phyloP scores from a whole-genome alignment of 2,329 filamentous ascomycete species.

The Sporothrix pallida region DNA sequence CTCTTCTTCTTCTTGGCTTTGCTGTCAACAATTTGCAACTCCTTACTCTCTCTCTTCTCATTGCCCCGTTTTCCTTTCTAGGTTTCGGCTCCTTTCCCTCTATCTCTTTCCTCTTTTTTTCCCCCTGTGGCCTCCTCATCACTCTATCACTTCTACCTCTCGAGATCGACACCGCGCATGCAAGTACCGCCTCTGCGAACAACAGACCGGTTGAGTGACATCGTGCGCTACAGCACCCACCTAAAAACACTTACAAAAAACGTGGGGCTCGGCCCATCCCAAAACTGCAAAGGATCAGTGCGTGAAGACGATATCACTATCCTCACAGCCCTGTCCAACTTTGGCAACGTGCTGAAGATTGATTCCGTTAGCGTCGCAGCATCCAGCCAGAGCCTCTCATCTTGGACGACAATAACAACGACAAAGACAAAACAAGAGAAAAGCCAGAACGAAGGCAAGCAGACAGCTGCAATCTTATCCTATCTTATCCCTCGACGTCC shows the following conservation, averaged over 20 bases:
- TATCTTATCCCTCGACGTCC: neutral
- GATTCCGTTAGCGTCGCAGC: neutral
- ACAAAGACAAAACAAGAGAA: neutral
- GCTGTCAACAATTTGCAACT: neutral
- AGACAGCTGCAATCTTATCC: too few relatives aligned
- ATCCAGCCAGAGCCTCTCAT: neutral
- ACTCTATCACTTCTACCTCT: neutral
- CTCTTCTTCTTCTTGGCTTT: neutral
- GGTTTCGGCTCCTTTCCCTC: too few relatives aligned
- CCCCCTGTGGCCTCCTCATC: neutral
- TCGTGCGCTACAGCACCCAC: slow-evolving; percentile 24
- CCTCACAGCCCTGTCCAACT: slow-evolving; percentile 16
- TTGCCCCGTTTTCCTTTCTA: neutral
- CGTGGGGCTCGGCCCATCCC: slow-evolving; percentile 16
- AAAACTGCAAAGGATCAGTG: neutral
- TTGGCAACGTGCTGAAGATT: slow-evolving; percentile 6
- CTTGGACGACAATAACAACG: neutral
- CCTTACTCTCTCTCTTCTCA: neutral
- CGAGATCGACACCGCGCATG: slow-evolving; percentile 17
- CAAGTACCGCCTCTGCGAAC: slow-evolving; percentile 16
- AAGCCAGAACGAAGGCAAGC: neutral
- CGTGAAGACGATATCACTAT: neutral
- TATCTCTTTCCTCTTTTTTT: neutral
- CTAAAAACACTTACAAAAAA: slow-evolving; percentile 21
- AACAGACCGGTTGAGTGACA: slow-evolving; percentile 27